A percentile compares a stretch with the other conserved stretches of the same genome.
Conservation (phyloP, 1,284 basidiomycete genomes). For the Ganoderma lingzhi region DNA sequence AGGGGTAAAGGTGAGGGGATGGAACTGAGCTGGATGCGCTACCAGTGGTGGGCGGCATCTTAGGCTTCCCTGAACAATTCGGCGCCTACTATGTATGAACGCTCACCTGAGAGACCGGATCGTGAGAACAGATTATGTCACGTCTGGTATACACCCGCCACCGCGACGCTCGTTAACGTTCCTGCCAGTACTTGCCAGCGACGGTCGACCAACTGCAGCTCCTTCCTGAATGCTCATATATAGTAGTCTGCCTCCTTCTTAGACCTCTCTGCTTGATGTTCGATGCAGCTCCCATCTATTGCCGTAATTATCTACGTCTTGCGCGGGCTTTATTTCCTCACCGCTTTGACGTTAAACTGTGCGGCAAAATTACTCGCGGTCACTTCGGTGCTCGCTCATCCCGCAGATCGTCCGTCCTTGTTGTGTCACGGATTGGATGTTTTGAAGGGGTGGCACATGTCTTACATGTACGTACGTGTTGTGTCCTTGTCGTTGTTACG, state of each 20-base stretch:
- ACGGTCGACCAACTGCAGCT: no score
- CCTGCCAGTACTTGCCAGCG: neutral
- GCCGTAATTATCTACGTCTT: conserved; percentile 73
- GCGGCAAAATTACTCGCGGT: conserved; percentile 55
- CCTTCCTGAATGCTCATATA: neutral
- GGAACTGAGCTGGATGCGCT: neutral
- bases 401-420: conserved; percentile 62
- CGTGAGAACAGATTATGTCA: neutral
- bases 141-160: neutral
- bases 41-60: neutral
- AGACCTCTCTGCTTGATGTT: neutral
- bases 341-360: conserved; percentile 74
- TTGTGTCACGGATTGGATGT: conserved; percentile 51
- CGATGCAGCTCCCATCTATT: conserved; percentile 7
- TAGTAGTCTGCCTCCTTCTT: neutral
- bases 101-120: neutral
- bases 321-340: conserved; percentile 45
- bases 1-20: neutral
- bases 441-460: conserved; percentile 62
- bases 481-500: neutral
- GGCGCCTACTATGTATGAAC: neutral
- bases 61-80: neutral
- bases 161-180: neutral
- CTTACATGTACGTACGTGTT: neutral
- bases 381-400: conserved; percentile 36